A percentile compares a stretch with the other conserved stretches of the same genome.
These are phyloP conservation scores for Elsinoe batatas DNA, from an alignment of 2,329 filamentous ascomycete genomes.

Conservation along the genomic window DNA sequence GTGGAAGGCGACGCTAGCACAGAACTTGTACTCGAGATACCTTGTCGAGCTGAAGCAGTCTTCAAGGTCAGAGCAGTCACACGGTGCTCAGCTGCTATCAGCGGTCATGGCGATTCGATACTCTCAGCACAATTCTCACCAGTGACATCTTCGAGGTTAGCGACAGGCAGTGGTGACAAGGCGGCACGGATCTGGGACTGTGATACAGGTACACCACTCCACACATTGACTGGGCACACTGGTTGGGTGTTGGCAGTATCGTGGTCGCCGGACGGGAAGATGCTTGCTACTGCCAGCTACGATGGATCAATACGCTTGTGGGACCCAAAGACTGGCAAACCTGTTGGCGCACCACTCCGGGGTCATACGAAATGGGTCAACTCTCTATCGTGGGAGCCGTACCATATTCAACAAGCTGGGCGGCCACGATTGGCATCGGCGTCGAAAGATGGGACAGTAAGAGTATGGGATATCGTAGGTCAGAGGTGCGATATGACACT, in stretches of 20 bases:
- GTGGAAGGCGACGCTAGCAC: conserved; percentile 40
- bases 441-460: conserved; percentile 79
- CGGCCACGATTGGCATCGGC: conserved; percentile 73
- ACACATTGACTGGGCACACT: conserved; percentile 77
- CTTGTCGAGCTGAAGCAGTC: conserved; percentile 74
- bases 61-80: conserved; percentile 90
- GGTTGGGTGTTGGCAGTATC: conserved; percentile 83
- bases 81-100: conserved; percentile 76
- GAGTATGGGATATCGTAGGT: conserved; percentile 75
- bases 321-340: conserved; percentile 72
- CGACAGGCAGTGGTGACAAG: conserved; percentile 82
- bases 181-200: conserved; percentile 92
- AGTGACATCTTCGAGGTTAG: conserved; percentile 62
- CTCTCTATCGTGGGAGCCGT: conserved; percentile 84
- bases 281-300: conserved; percentile 83
- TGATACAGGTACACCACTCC: conserved; percentile 79
- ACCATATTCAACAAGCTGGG: conserved; percentile 67
- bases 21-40: conserved; percentile 53
- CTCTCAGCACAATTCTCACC: conserved; percentile 80
- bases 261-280: conserved; percentile 74
- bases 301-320: conserved; percentile 86
- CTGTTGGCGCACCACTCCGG: conserved; percentile 61
- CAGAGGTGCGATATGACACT: conserved; percentile 72
- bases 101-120: conserved; percentile 86
- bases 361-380: conserved; percentile 88